Conservation (phyloP, 163 green algal genomes). For the Smithsoniella earleae region DNA sequence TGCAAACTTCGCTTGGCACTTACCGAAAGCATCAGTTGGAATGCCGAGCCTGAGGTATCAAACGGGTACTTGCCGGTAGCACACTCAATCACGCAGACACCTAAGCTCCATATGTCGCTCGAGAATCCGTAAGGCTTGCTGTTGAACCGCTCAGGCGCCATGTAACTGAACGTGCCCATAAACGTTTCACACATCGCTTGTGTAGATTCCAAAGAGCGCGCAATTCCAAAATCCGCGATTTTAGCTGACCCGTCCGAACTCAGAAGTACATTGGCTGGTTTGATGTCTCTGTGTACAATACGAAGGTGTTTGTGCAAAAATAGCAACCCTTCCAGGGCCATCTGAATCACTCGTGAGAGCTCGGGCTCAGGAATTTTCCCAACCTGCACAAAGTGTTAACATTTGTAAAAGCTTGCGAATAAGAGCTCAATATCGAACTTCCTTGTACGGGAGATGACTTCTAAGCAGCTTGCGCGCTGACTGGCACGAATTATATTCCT, state of each 20-base stretch:
- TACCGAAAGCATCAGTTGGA: constrained; percentile 88
- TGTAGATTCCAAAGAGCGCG: constrained; percentile 34
- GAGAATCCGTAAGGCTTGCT: constrained; percentile 78
- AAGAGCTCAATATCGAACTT: no score
- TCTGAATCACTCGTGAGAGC: constrained; percentile 59
- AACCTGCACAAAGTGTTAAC: no score
- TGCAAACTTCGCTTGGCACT: background rate
- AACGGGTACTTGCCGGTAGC: constrained; percentile 81
- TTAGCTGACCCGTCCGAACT: constrained; percentile 65
- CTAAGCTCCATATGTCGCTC: constrained; percentile 87
- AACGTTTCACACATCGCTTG: constrained; percentile 71
- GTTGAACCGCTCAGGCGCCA: constrained; percentile 90
- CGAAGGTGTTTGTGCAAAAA: constrained; percentile 70
- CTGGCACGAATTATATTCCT: no score
- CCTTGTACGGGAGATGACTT: no score
- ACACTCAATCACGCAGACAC: constrained; percentile 79
- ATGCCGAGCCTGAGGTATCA: constrained; percentile 53
- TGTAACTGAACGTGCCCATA: constrained; percentile 91
- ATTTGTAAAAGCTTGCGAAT: no score
- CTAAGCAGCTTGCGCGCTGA: no score
- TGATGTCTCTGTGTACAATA: constrained; percentile 90
- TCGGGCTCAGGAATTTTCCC: constrained; percentile 67
- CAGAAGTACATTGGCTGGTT: constrained; percentile 89
- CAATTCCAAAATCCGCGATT: constrained; percentile 95
- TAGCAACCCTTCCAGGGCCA: constrained; percentile 58